Conservation (phyloP, 306 rosid species). For the Bauhinia variegata region DNA sequence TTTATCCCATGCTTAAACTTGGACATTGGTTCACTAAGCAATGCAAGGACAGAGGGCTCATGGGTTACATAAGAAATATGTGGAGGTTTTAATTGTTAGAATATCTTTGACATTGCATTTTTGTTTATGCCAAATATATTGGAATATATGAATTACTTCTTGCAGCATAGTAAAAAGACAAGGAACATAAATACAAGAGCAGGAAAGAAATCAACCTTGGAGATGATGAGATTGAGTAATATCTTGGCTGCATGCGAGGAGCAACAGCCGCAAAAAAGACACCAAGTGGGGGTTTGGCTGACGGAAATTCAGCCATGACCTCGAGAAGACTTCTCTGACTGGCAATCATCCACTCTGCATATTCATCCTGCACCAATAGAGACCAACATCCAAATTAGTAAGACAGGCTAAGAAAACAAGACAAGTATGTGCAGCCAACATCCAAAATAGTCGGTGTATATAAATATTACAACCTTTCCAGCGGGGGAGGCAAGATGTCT, state of each 20-base stretch:
- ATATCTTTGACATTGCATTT: conserved; percentile 1
- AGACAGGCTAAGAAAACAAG: conserved; percentile 9
- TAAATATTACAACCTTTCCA: conserved; percentile 74
- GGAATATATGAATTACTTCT: conserved; percentile 10
- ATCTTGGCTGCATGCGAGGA: conserved; percentile 95
- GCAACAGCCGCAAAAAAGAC: conserved; percentile 91
- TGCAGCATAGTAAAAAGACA: conserved; percentile 3
- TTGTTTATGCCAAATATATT: conserved; percentile 8
- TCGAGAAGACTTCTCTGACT: conserved; percentile 97
- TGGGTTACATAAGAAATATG: conserved; percentile 10
- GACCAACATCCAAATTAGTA: conserved; percentile 39
- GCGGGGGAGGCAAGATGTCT: conserved; percentile 92
- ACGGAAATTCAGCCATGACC: conserved; percentile 86
- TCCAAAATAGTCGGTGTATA: conserved; percentile 6
- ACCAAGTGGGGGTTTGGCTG: conserved; percentile 91
- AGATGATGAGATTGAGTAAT: conserved; percentile 94
- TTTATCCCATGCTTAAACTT: not conserved
- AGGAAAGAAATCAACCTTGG: conserved; percentile 57
- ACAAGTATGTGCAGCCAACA: too few relatives aligned
- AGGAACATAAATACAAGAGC: not conserved
- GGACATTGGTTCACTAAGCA: not conserved
- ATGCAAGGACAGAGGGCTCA: not conserved
- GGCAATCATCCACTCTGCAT: conserved; percentile 80
- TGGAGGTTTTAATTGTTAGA: not conserved
- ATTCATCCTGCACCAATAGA: conserved; percentile 72